These are phyloP conservation scores for Polygonum aviculare DNA, from an alignment of 148 eudicot genomes.

Conservation along the genomic window DNA sequence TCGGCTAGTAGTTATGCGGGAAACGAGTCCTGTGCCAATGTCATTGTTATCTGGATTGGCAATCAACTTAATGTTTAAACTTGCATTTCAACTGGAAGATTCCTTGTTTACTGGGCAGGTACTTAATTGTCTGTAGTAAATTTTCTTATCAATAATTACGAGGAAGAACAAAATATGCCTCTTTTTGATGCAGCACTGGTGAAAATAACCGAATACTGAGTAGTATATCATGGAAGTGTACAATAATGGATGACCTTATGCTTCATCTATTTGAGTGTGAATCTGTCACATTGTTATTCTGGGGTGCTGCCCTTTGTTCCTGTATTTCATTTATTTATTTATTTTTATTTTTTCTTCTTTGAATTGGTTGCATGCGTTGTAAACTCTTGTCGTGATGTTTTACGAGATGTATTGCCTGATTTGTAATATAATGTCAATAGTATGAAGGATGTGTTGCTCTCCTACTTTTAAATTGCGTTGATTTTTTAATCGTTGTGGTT, in stretches of 20 bases:
- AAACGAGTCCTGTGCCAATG: conserved; percentile 77
- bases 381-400: not conserved
- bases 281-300: not conserved
- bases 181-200: not conserved
- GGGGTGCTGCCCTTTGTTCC: not conserved
- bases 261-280: not conserved
- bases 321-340: not conserved
- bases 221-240: not conserved
- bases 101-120: conserved; percentile 94
- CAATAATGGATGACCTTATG: not conserved
- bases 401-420: not conserved
- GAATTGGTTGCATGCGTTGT: not conserved
- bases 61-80: conserved; percentile 63
- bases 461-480: not conserved
- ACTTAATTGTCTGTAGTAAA: not conserved
- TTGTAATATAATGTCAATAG: not conserved
- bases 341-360: not conserved
- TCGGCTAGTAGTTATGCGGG: conserved; percentile 74
- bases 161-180: not conserved
- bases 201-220: not conserved
- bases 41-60: conserved; percentile 84
- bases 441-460: not conserved
- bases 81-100: conserved; percentile 88
- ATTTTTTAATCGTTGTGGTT: not conserved
- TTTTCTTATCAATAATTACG: not conserved